phyloP scores from a whole-genome alignment of 306 rosid species.

The Castanopsis chinensis region DNA sequence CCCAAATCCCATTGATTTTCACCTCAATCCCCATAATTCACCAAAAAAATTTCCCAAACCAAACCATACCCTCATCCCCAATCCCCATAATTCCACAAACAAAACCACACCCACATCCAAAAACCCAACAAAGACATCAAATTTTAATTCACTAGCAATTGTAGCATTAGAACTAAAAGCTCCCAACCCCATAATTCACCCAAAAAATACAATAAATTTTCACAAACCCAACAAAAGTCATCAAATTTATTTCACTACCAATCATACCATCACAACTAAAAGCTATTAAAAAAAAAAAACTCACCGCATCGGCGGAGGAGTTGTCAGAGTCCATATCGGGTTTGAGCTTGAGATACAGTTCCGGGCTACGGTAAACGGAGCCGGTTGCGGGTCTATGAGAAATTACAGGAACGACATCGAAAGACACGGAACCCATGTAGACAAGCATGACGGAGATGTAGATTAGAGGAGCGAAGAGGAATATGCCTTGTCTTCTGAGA shows the following conservation, averaged over 20 bases:
- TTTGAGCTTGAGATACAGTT: conserved; percentile 60
- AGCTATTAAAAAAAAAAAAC: conserved; percentile 2
- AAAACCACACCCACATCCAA: conserved; percentile 10
- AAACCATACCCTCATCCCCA: neutral
- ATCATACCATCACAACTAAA: neutral
- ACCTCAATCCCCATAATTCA: neutral
- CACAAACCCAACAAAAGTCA: conserved; percentile 2
- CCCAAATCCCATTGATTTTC: neutral
- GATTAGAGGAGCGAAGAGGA: conserved; percentile 92
- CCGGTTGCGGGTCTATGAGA: conserved; percentile 72
- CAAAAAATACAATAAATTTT: no score
- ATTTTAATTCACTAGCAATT: neutral
- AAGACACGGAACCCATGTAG: conserved; percentile 77
- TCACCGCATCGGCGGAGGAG: conserved; percentile 78
- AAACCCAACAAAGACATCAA: neutral
- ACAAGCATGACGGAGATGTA: conserved; percentile 89
- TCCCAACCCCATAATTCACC: no score
- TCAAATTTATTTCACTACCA: neutral
- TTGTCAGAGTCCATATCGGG: conserved; percentile 71
- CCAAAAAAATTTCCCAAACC: neutral
- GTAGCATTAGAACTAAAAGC: neutral
- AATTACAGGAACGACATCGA: conserved; percentile 70
- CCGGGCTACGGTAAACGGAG: conserved; percentile 78
- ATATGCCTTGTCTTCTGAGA: conserved; percentile 85
- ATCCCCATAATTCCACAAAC: neutral